phyloP scores from a whole-genome alignment of 495 filamentous ascomycete species.

The Astrothelium subdiscretum region DNA sequence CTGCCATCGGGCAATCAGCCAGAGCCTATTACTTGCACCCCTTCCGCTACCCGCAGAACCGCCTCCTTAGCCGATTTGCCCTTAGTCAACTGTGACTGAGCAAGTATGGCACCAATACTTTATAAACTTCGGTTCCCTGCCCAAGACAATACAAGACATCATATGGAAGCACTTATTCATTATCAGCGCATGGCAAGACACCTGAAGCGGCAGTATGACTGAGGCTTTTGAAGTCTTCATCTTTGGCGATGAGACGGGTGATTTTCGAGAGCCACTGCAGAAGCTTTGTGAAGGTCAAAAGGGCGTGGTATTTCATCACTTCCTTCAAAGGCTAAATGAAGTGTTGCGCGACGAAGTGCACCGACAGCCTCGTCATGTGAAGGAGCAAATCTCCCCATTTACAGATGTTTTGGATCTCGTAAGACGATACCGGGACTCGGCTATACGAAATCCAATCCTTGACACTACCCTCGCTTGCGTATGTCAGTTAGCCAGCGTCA shows the following conservation, averaged over 20 bases:
- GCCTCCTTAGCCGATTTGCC: not conserved
- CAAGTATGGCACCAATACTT: not conserved
- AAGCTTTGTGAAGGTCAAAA: not conserved
- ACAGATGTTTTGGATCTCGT: constrained; percentile 26
- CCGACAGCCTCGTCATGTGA: constrained; percentile 16
- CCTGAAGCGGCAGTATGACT: not conserved
- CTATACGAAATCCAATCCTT: constrained; percentile 27
- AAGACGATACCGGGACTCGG: constrained; percentile 23
- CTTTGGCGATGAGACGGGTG: not conserved
- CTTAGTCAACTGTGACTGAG: not conserved
- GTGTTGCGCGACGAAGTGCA: constrained; percentile 28
- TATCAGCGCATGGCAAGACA: not conserved
- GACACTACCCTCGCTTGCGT: constrained; percentile 30
- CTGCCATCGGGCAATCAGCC: not conserved
- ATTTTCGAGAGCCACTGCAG: not conserved
- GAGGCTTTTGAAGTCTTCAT: not conserved
- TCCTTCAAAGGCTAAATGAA: constrained; percentile 27
- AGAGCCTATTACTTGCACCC: not conserved
- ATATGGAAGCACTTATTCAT: not conserved
- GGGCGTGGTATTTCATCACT: constrained; percentile 6
- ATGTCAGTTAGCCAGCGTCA: not conserved
- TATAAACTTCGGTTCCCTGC: not conserved
- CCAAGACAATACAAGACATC: not conserved
- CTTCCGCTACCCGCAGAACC: not conserved
- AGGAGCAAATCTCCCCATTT: constrained; percentile 27